Evolutionary conservation across 2,329 filamentous ascomycete species (phyloP).

Genomic region (Fusarium nematophilum): DNA sequence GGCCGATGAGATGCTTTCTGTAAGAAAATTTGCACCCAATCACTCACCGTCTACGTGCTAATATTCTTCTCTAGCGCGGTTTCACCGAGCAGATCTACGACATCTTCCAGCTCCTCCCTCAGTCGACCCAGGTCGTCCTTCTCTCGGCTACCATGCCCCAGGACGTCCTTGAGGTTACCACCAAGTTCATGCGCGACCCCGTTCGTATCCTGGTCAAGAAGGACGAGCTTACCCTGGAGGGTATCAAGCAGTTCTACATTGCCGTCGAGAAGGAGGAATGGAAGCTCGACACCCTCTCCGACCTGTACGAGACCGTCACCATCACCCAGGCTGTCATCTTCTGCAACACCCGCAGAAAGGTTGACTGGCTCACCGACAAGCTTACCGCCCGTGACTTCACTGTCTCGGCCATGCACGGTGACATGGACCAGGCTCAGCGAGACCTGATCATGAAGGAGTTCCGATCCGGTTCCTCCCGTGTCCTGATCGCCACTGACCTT

Average conservation of each 20-base stretch:
- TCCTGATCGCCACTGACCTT: conserved; percentile 97
- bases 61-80: conserved; percentile 73
- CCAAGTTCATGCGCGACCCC: conserved; percentile 99
- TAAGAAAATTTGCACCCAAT: conserved; percentile 55
- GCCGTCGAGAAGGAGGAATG: conserved; percentile 99
- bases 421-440: conserved; percentile 98
- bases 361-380: conserved; percentile 99
- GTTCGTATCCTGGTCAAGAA: conserved; percentile 99
- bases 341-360: conserved; percentile 99
- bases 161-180: conserved; percentile 98
- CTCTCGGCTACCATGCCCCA: conserved; percentile 99
- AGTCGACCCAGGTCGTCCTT: conserved; percentile 97
- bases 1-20: conserved; percentile 98
- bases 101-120: conserved; percentile 98
- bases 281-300: conserved; percentile 99
- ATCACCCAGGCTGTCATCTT: conserved; percentile 99
- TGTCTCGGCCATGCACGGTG: conserved; percentile 99
- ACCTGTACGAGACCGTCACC: conserved; percentile 99
- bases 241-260: conserved; percentile 99
- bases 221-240: conserved; percentile 98
- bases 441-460: conserved; percentile 99
- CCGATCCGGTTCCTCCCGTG: conserved; percentile 97
- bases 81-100: conserved; percentile 99
- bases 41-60: conserved; percentile 40
- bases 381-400: conserved; percentile 98